A percentile compares a stretch with the other conserved stretches of the same genome.
Evolutionary conservation across 176 grass and related monocot species (phyloP).

Genomic region (Oryza glaberrima): DNA sequence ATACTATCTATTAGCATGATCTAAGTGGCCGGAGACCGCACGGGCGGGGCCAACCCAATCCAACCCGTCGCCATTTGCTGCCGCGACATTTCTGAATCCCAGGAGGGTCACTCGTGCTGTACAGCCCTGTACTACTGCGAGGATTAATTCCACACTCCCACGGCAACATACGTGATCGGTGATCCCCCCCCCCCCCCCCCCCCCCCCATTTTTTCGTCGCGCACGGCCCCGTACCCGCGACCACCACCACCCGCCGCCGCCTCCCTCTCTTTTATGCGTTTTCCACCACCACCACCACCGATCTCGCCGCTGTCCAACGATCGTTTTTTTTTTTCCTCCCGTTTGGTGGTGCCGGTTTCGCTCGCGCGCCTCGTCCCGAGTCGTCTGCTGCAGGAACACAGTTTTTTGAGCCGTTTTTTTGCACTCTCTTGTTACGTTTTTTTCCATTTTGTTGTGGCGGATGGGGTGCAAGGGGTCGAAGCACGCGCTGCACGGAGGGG

Average conservation of each 20-base stretch:
- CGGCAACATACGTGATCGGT: neutral
- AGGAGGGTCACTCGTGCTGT: too few species aligned
- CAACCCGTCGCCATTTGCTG: neutral
- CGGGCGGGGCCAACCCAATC: neutral
- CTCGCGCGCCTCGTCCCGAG: neutral
- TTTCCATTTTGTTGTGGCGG: neutral
- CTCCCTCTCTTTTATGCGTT: constrained; percentile 23
- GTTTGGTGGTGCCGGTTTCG: constrained; percentile 28
- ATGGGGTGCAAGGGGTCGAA: constrained; percentile 94
- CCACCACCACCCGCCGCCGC: neutral
- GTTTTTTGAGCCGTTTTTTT: too few species aligned
- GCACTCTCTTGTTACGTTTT: neutral
- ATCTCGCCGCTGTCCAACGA: constrained; percentile 31
- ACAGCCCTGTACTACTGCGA: too few species aligned
- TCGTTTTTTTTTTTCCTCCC: constrained; percentile 36
- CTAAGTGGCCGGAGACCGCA: neutral
- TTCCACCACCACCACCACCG: neutral
- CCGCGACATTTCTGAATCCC: too few species aligned
- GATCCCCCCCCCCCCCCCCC: neutral
- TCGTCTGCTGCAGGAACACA: neutral
- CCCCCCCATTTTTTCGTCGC: neutral
- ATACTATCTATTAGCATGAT: too few species aligned
- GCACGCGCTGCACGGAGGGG: constrained; percentile 38
- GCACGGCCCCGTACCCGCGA: constrained; percentile 25
- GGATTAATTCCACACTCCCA: constrained; percentile 33